Conservation (phyloP, 192 early-diverging fungal genomes). For the Cetraspora pellucida region DNA sequence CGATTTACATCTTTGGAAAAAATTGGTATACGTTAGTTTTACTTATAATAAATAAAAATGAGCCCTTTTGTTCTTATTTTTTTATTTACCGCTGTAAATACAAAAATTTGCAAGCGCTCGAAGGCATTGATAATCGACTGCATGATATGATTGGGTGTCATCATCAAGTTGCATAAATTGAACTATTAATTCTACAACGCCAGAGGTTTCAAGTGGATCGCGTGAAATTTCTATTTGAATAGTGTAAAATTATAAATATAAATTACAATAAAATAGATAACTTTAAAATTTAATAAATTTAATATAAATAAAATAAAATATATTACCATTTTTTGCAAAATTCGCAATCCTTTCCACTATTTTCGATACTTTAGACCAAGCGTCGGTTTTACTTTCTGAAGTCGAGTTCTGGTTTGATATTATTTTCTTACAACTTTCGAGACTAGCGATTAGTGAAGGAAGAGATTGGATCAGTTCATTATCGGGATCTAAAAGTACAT, state of each 20-base stretch:
- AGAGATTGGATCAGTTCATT: too few relatives aligned
- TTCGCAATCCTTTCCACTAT: neutral
- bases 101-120: constrained; percentile 57
- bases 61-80: neutral
- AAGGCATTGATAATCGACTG: constrained; percentile 49
- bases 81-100: constrained; percentile 53
- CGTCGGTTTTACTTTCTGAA: neutral
- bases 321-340: neutral
- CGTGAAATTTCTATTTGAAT: constrained; percentile 36
- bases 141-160: constrained; percentile 24
- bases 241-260: neutral
- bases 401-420: neutral
- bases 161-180: constrained; percentile 39
- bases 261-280: neutral
- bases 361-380: neutral
- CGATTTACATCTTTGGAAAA: constrained; percentile 50
- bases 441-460: neutral
- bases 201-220: constrained; percentile 49
- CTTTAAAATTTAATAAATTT: neutral
- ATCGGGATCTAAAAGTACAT: too few relatives aligned
- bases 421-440: neutral
- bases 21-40: constrained; percentile 10
- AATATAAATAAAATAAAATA: neutral
- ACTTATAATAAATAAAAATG: neutral
- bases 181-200: constrained; percentile 43